Conservation (phyloP, 2,329 filamentous ascomycete genomes). For the Curvularia sp. region DNA sequence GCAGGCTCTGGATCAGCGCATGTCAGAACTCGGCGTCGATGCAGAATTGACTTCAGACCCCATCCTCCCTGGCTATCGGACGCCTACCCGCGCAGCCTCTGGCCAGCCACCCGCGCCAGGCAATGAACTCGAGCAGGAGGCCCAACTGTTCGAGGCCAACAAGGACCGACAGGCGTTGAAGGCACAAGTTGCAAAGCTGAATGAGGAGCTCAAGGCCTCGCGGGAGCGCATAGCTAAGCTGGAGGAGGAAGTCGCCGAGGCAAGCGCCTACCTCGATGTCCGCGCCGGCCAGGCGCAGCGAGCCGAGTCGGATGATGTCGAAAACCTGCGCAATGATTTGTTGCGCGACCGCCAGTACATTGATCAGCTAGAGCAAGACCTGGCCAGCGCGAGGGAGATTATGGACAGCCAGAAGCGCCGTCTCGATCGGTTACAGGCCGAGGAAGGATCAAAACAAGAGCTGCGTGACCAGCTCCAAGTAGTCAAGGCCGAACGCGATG, state of each 20-base stretch:
- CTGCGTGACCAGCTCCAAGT: constrained; percentile 61
- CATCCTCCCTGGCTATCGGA: constrained; percentile 42
- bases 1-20: constrained; percentile 46
- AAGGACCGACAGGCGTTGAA: constrained; percentile 56
- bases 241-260: constrained; percentile 58
- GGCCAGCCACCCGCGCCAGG: constrained; percentile 39
- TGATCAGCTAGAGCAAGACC: constrained; percentile 57
- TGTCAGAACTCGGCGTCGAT: constrained; percentile 48
- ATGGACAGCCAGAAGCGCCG: constrained; percentile 57
- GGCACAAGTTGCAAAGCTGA: constrained; percentile 50
- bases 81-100: constrained; percentile 43
- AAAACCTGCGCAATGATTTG: constrained; percentile 55
- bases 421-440: constrained; percentile 53
- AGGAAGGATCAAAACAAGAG: constrained; percentile 56
- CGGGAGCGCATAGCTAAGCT: constrained; percentile 54
- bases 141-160: constrained; percentile 58
- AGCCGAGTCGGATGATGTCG: constrained; percentile 53
- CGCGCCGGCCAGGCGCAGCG: constrained; percentile 49
- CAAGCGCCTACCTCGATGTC: constrained; percentile 55
- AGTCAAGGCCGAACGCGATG: constrained; percentile 58
- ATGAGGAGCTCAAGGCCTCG: constrained; percentile 53
- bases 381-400: constrained; percentile 54
- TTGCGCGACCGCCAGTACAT: constrained; percentile 59
- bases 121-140: constrained; percentile 58
- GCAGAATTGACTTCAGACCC: constrained; percentile 47